Percentiles rank a stretch among this genome's conserved stretches.
Conservation (phyloP, 768 basidiomycete genomes). For the Glaciozyma martinii region DNA sequence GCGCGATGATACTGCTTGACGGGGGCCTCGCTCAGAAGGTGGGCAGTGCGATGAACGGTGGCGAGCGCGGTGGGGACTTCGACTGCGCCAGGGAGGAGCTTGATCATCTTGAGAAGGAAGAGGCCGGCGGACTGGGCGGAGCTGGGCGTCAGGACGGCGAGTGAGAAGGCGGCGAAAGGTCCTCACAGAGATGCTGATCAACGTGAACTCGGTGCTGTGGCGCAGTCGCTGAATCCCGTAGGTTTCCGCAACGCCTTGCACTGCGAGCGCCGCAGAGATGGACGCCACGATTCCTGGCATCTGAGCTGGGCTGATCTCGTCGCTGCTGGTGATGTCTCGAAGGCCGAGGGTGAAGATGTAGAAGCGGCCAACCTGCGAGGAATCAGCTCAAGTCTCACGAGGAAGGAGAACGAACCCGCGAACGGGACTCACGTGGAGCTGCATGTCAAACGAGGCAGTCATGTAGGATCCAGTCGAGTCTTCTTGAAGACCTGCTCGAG, state of each 20-base stretch:
- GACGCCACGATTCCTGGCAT: slow-evolving; percentile 13
- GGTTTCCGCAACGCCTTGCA: slow-evolving; percentile 3
- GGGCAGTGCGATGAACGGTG: slow-evolving; percentile 13
- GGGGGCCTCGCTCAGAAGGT: slow-evolving; percentile 14
- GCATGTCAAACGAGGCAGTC: slow-evolving; percentile 2
- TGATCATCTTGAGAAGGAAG: slow-evolving; percentile 31
- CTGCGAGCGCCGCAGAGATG: slow-evolving; percentile 18
- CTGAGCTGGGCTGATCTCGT: slow-evolving; percentile 15
- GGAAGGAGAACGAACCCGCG: background rate
- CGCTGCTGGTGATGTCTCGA: slow-evolving; percentile 19
- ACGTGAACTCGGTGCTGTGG: slow-evolving; percentile 24
- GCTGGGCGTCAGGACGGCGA: background rate
- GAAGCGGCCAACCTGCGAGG: background rate
- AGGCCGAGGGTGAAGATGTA: slow-evolving; percentile 18
- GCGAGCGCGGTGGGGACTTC: slow-evolving; percentile 8
- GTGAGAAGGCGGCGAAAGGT: background rate
- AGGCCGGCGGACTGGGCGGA: slow-evolving; percentile 17
- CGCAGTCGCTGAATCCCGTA: slow-evolving; percentile 18
- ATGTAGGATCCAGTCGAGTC: slow-evolving; percentile 8
- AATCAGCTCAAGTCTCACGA: too few species aligned
- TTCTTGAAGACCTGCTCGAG: slow-evolving; percentile 2
- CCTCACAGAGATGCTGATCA: slow-evolving; percentile 16
- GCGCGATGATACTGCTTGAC: slow-evolving; percentile 7
- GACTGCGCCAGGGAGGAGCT: slow-evolving; percentile 16
- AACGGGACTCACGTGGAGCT: slow-evolving; percentile 13